These are phyloP conservation scores for Penicillium brevicompactum DNA, from an alignment of 2,329 filamentous ascomycete genomes.

Conservation along the genomic window DNA sequence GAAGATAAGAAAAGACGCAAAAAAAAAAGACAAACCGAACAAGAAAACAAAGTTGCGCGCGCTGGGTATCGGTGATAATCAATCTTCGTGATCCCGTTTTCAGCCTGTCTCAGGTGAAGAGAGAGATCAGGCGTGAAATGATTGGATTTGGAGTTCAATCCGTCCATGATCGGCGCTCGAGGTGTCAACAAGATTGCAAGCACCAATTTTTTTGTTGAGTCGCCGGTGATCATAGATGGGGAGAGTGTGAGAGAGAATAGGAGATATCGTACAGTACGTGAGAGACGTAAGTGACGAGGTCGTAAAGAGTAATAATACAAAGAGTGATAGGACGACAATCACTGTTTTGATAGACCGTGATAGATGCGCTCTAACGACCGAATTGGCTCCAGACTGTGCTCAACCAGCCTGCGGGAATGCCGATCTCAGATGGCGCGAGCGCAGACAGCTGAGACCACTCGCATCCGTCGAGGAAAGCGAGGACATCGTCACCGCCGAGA, in stretches of 20 bases:
- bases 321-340: slow-evolving; percentile 3
- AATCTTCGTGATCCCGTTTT: slow-evolving; percentile 13
- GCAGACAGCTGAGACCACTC: slow-evolving; percentile 33
- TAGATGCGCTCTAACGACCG: slow-evolving; percentile 18
- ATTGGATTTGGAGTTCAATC: slow-evolving; percentile 6
- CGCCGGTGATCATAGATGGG: slow-evolving; percentile 10
- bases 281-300: slow-evolving; percentile 20
- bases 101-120: not conserved
- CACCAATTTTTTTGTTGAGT: not conserved
- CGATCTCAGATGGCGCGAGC: slow-evolving; percentile 33
- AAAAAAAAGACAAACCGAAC: not conserved
- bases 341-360: not conserved
- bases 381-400: slow-evolving; percentile 39
- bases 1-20: not conserved
- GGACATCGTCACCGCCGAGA: slow-evolving; percentile 40
- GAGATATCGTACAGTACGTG: slow-evolving; percentile 30
- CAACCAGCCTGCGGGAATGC: slow-evolving; percentile 38
- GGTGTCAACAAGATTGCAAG: not conserved
- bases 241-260: not conserved
- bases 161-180: not conserved
- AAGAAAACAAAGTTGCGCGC: slow-evolving; percentile 2
- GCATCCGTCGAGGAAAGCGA: slow-evolving; percentile 40
- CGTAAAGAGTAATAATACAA: slow-evolving; percentile 33
- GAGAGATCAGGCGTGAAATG: not conserved
- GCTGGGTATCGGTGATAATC: slow-evolving; percentile 14